phyloP scores from a whole-genome alignment of 2,329 filamentous ascomycete species.

The Stylonectria norvegica region DNA sequence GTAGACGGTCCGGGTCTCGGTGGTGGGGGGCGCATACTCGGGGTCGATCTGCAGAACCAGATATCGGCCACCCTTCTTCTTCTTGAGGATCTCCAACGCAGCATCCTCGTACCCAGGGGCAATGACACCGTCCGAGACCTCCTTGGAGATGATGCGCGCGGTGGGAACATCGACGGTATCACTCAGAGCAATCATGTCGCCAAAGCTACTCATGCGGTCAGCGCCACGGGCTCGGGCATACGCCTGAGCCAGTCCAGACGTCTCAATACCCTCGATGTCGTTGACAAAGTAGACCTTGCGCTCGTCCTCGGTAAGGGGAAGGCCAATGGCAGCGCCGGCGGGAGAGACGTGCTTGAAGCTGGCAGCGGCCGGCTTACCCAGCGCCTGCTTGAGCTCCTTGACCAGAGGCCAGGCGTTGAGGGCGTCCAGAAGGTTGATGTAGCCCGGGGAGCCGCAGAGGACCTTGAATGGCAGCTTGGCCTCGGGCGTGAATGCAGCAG shows the following conservation, averaged over 20 bases:
- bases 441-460: slow-evolving; percentile 82
- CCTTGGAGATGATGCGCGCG: slow-evolving; percentile 94
- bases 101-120: slow-evolving; percentile 82
- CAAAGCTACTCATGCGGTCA: slow-evolving; percentile 98
- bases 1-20: slow-evolving; percentile 84
- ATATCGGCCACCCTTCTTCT: slow-evolving; percentile 98
- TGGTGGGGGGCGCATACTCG: slow-evolving; percentile 74
- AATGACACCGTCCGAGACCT: slow-evolving; percentile 96
- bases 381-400: slow-evolving; percentile 87
- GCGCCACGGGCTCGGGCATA: slow-evolving; percentile 94
- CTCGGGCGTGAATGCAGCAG: slow-evolving; percentile 73
- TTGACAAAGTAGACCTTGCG: slow-evolving; percentile 98
- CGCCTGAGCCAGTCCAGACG: slow-evolving; percentile 82
- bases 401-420: slow-evolving; percentile 97
- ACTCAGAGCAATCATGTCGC: slow-evolving; percentile 91
- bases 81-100: slow-evolving; percentile 85
- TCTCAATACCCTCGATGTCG: slow-evolving; percentile 85
- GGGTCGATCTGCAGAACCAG: slow-evolving; percentile 93
- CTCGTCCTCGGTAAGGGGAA: slow-evolving; percentile 81
- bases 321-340: slow-evolving; percentile 89
- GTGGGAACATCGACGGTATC: slow-evolving; percentile 88
- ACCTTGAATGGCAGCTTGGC: slow-evolving; percentile 90
- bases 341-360: slow-evolving; percentile 99
- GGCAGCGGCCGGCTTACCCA: slow-evolving; percentile 84
- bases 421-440: slow-evolving; percentile 95